These are phyloP conservation scores for Candida ipomoeae DNA, from an alignment of 805 yeast species.

Conservation along the genomic window DNA sequence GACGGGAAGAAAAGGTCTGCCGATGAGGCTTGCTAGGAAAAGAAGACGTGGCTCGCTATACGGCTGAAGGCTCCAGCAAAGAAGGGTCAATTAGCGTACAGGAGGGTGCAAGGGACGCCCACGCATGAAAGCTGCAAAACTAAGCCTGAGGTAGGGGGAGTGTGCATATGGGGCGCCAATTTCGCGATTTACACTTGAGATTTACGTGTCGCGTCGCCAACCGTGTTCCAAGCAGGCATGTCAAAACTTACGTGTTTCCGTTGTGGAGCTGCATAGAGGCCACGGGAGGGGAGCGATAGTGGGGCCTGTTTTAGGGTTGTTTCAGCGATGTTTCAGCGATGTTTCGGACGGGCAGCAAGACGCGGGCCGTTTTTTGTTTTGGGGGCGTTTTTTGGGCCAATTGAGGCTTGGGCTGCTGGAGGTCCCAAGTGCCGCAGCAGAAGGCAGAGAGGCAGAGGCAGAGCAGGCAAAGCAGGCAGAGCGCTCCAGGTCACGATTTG, in stretches of 20 bases:
- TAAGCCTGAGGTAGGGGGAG: conserved; percentile 1
- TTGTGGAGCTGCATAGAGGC: background rate
- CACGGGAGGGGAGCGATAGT: too few species aligned
- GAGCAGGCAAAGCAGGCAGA: too few species aligned
- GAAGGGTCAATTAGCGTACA: background rate
- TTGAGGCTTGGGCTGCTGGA: background rate
- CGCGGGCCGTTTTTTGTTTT: background rate
- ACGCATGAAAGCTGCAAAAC: conserved; percentile 1
- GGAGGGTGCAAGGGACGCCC: background rate
- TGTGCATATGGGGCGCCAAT: background rate
- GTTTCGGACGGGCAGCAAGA: background rate
- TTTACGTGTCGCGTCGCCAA: conserved; percentile 5
- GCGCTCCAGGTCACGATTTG: background rate
- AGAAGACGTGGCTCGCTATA: conserved; percentile 4
- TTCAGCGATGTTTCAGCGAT: background rate
- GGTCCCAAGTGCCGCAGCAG: background rate
- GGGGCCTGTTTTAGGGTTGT: background rate
- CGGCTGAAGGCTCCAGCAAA: background rate
- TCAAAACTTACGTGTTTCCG: conserved; percentile 1
- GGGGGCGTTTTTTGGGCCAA: background rate
- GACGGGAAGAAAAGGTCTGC: background rate
- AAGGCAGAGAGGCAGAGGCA: too few species aligned
- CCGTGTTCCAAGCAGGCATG: conserved; percentile 1
- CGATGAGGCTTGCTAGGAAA: background rate
- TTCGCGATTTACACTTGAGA: background rate